Conservation (phyloP, 495 filamentous ascomycete species). For the Penicillium bialowiezense region DNA sequence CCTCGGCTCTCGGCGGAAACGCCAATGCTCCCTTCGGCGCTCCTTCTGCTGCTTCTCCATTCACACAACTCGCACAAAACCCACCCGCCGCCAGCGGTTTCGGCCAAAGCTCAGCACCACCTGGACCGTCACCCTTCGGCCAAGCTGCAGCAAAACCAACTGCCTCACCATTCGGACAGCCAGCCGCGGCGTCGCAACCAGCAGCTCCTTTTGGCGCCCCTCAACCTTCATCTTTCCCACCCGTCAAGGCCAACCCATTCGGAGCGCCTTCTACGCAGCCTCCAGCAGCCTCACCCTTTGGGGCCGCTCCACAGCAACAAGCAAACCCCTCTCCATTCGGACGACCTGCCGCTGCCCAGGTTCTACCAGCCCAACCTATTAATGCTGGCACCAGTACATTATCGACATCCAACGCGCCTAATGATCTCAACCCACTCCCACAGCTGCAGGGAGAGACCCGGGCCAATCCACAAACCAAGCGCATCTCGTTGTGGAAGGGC, state of each 20-base stretch:
- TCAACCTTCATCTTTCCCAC: conserved; percentile 12
- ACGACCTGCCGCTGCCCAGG: conserved; percentile 23
- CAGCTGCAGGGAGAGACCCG: conserved; percentile 36
- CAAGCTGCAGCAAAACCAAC: conserved; percentile 22
- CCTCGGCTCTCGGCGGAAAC: conserved; percentile 8
- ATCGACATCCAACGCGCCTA: conserved; percentile 28
- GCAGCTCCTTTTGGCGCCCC: conserved; percentile 15
- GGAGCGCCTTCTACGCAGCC: conserved; percentile 40
- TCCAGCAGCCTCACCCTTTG: conserved; percentile 19
- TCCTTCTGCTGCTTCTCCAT: conserved; percentile 31
- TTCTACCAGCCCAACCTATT: conserved; percentile 11
- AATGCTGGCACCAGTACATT: conserved; percentile 30
- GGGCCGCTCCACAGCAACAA: conserved; percentile 32
- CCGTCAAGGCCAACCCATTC: conserved; percentile 23
- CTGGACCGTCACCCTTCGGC: conserved; percentile 27
- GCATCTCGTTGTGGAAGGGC: conserved; percentile 52
- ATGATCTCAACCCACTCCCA: conserved; percentile 36
- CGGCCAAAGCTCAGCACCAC: conserved; percentile 22
- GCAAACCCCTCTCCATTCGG: conserved; percentile 25
- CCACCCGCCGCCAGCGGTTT: conserved; percentile 27
- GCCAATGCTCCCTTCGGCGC: conserved; percentile 13
- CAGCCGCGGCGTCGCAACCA: conserved; percentile 20
- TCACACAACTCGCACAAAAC: conserved; percentile 29
- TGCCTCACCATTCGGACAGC: conserved; percentile 28
- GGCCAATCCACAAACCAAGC: conserved; percentile 34